phyloP scores from a whole-genome alignment of 1,284 basidiomycete genomes.

The Megacollybia platyphylla region DNA sequence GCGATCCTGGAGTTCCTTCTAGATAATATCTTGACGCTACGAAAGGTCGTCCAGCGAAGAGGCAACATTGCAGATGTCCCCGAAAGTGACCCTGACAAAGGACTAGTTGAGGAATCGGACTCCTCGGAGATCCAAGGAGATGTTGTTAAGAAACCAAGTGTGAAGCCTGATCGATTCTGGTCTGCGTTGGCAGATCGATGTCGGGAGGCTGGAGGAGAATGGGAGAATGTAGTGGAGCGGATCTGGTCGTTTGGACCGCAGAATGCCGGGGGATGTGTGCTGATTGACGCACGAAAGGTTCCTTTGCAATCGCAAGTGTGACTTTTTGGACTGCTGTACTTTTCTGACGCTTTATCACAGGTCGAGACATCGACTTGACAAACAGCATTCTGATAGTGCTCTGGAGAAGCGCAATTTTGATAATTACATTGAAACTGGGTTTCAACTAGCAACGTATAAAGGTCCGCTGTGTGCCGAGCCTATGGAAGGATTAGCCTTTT shows the following conservation, averaged over 20 bases:
- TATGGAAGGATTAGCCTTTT: constrained; percentile 86
- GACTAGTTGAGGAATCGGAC: constrained; percentile 19
- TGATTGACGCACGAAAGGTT: constrained; percentile 60
- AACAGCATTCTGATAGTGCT: constrained; percentile 20
- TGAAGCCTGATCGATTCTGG: constrained; percentile 79
- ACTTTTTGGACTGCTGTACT: constrained; percentile 2
- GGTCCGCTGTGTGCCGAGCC: constrained; percentile 95
- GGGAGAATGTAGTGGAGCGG: constrained; percentile 59
- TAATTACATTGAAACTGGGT: constrained; percentile 81
- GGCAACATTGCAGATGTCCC: constrained; percentile 2
- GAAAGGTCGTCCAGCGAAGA: constrained; percentile 35
- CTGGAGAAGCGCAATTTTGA: constrained; percentile 50
- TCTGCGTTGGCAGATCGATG: constrained; percentile 53
- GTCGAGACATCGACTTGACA: constrained; percentile 33
- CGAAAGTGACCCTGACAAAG: constrained; percentile 14
- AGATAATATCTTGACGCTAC: constrained; percentile 53
- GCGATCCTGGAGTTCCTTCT: constrained; percentile 63
- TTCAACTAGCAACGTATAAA: constrained; percentile 89
- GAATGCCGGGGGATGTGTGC: constrained; percentile 74
- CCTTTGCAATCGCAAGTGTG: constrained; percentile 41
- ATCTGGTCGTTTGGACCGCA: constrained; percentile 93
- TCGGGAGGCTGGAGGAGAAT: constrained; percentile 66
- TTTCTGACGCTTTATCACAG: constrained; percentile 18
- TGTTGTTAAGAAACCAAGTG: constrained; percentile 44
- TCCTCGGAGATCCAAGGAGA: constrained; percentile 44